Evolutionary conservation across 2,329 filamentous ascomycete genomes (phyloP), one percentile per base, ranked within the genome.

Genomic region (Phyllosticta ampelicida): DNA sequence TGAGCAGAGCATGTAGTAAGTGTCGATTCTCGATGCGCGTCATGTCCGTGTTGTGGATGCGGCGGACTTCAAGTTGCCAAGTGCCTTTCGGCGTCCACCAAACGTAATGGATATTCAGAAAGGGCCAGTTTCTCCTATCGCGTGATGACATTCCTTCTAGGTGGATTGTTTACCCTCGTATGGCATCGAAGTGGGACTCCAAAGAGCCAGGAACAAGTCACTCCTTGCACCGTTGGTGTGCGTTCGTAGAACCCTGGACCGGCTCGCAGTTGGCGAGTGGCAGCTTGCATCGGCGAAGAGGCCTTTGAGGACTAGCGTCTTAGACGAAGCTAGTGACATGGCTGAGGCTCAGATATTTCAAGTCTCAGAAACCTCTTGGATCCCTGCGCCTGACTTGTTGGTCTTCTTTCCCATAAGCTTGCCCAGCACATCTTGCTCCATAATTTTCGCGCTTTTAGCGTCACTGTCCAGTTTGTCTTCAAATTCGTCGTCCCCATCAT

Each of bases 341-440:
- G 13, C 36, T 44, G 8, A n/a, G 36, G 13, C n/a, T 16, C 36
- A 44, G 36, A n/a, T 5, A 55, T 19, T 26, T 62, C 60, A 23
- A n/a, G 53, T 61, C 8, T 67, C 65, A 3, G 60, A 58, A 30
- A 73, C 62, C 51, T 69, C 69, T 52, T 73, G 64, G 6, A 73
- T 70, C 11, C 61, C 64, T 11, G 62, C 61, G 8, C 58, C 54
- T 3, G 63, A 61, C 13, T 63, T 60, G 6, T 54, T 60, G 54
- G 63, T 68, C 26, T 65, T 63, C 16, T 66, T 64, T 2, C 70
- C 69, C 68, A 74, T 66, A 21, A 74, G 68, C 62, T 69, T 73
- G 50, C 68, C 65, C 44, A 74, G 48, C 6, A 71, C 61, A 44
- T 74, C 67, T 54, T 64, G 67, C 56, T 70, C 68, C 18, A 55